Evolutionary conservation across 306 rosid species (phyloP).

Genomic region (Cucumis hystrix): DNA sequence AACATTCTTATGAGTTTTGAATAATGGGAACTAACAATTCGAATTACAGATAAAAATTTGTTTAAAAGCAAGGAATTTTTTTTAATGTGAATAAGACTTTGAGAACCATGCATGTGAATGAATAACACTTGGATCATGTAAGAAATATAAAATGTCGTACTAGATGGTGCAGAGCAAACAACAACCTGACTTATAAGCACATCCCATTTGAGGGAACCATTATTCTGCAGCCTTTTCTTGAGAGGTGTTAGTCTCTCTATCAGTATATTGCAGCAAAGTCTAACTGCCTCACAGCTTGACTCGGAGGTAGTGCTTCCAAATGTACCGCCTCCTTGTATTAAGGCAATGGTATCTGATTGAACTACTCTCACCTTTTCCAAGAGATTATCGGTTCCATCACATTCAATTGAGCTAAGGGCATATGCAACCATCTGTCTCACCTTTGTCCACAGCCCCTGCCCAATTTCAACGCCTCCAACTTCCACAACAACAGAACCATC

Average conservation of each 20-base stretch:
- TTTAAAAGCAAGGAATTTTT: not conserved
- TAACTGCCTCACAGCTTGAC: constrained; percentile 79
- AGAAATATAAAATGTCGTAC: not conserved
- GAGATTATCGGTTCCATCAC: constrained; percentile 32
- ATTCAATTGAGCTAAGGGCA: constrained; percentile 43
- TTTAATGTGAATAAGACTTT: not conserved
- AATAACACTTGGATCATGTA: not conserved
- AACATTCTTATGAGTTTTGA: no score
- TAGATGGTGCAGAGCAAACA: not conserved
- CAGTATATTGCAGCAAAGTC: constrained; percentile 61
- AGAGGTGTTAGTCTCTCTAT: constrained; percentile 66
- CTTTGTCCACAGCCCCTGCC: constrained; percentile 99
- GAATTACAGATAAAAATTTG: no score
- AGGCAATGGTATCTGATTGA: constrained; percentile 67
- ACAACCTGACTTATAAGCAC: constrained; percentile 62
- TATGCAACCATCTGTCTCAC: constrained; percentile 87
- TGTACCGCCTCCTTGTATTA: constrained; percentile 87
- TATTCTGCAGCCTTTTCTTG: constrained; percentile 38
- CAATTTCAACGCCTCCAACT: constrained; percentile 87
- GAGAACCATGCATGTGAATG: not conserved
- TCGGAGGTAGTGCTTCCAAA: constrained; percentile 92
- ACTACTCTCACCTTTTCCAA: constrained; percentile 57
- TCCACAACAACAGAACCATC: constrained; percentile 78
- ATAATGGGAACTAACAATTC: no score
- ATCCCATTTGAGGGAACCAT: constrained; percentile 63